Evolutionary conservation across 2,329 filamentous ascomycete genomes (phyloP), one percentile per base, ranked within the genome.

Genomic region (Bertia moriformis): DNA sequence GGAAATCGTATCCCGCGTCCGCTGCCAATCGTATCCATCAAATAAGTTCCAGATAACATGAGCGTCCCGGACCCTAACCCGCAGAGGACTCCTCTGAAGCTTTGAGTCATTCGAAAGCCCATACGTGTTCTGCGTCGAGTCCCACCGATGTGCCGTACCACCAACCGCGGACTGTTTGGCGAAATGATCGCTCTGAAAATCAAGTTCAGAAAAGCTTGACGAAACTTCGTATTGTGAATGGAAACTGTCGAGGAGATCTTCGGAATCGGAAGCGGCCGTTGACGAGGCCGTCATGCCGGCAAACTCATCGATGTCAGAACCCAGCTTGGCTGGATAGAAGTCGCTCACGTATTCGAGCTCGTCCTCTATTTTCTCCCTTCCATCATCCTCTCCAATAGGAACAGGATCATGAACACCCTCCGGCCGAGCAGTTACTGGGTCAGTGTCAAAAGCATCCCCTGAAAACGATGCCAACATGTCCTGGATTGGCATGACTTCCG

Each of bases 31-130:
- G 54, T 94, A 98, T 1, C 91, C 91, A 62, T 98, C 91, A 56
- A 91, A 95, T 1, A 98, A 65, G 51, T 98, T 93, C 91, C 91
- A 98, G 43, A 96, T 95, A 39, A 95, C 65, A 53, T 96, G 86
- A 4, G 94, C 79, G 51, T 95, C 86, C 18, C 84, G 78, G 14
- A 96, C 71, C 4, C 77, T 76, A 2, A 95, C 67, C 45, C 77
- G 78, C 13, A 98, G 60, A 4, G 89, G 85, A 44, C 80, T 84
- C 39, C 67, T 67, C 29, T 68, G 66, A 5, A 78, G 63, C 44
- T 79, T 75, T 7, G 62, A 56, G 38, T 73, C 66, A 33, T 81
- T 78, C 1, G 73, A 69, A 32, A 69, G 64, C 40, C 82, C 78
- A 48, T 91, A 91, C 1, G 71, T 75, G 48, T 89, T 88, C 46